phyloP scores from a whole-genome alignment of 495 filamentous ascomycete genomes.

The Patellaria atrata region DNA sequence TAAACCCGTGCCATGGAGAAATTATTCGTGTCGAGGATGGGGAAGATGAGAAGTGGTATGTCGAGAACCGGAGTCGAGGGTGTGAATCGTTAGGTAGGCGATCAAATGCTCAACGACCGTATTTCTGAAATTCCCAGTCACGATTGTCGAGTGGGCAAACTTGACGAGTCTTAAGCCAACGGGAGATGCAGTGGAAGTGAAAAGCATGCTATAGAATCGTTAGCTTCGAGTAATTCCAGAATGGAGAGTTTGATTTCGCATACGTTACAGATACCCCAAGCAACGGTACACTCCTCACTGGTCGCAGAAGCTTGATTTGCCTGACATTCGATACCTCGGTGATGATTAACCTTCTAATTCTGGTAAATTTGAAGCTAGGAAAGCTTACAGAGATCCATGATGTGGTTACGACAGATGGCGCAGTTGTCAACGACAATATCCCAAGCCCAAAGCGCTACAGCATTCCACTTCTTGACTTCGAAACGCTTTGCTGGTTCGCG shows the following conservation, averaged over 20 bases:
- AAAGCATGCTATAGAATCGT: constrained; percentile 67
- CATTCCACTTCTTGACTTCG: constrained; percentile 99
- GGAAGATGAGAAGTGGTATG: no score
- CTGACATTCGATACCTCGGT: constrained; percentile 87
- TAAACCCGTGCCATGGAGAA: no score
- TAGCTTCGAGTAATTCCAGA: constrained; percentile 4
- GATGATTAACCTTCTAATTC: constrained; percentile 3
- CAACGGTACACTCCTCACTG: constrained; percentile 95
- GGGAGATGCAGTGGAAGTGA: constrained; percentile 99
- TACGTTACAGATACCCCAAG: constrained; percentile 99
- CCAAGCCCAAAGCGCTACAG: constrained; percentile 98
- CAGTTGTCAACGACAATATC: constrained; percentile 99
- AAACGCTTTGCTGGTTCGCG: no score
- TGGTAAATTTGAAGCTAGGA: neutral
- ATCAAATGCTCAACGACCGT: constrained; percentile 62
- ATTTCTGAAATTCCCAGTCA: constrained; percentile 99
- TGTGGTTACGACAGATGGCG: constrained; percentile 97
- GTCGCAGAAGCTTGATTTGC: constrained; percentile 98
- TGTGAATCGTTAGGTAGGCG: no score
- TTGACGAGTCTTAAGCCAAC: constrained; percentile 98
- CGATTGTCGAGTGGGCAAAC: constrained; percentile 96
- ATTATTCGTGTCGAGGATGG: neutral
- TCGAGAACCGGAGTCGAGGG: no score
- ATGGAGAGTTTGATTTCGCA: constrained; percentile 23
- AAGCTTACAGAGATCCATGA: constrained; percentile 89